Evolutionary conservation across 2,329 filamentous ascomycete genomes (phyloP).

Genomic region (Pseudocercospora macadamiae): DNA sequence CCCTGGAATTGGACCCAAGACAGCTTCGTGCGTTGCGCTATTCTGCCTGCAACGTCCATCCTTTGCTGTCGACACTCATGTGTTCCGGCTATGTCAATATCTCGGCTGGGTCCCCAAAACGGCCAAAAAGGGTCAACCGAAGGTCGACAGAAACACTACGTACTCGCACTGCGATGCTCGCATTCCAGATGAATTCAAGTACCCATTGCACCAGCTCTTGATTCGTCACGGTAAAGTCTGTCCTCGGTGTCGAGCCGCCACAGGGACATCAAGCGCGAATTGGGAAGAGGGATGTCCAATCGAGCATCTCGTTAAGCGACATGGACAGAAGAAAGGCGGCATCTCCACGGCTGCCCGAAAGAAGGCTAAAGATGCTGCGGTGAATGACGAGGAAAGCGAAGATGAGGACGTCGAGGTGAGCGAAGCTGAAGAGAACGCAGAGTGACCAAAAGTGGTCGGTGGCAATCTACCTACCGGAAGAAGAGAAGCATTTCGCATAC

Average conservation of each 20-base stretch:
- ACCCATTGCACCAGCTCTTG: conserved; percentile 63
- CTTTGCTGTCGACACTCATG: conserved; percentile 69
- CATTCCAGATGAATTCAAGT: conserved; percentile 65
- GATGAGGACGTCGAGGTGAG: conserved; percentile 65
- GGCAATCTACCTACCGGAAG: too few relatives aligned
- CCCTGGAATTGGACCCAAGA: conserved; percentile 68
- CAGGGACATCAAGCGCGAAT: conserved; percentile 60
- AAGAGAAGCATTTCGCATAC: too few relatives aligned
- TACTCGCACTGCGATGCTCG: conserved; percentile 64
- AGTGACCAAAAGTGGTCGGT: too few relatives aligned
- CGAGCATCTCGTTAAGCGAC: conserved; percentile 63
- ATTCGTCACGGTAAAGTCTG: conserved; percentile 66
- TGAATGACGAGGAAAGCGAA: conserved; percentile 79
- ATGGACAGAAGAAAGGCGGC: conserved; percentile 57
- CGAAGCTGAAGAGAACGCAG: conserved; percentile 21
- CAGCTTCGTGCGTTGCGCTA: conserved; percentile 65
- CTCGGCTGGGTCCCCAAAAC: conserved; percentile 62
- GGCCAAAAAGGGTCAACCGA: conserved; percentile 47
- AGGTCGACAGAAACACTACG: conserved; percentile 54
- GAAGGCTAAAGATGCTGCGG: conserved; percentile 67
- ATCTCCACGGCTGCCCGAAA: conserved; percentile 31
- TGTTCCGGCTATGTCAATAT: conserved; percentile 65
- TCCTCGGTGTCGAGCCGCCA: conserved; percentile 63
- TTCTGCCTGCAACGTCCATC: conserved; percentile 66
- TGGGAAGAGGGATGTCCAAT: conserved; percentile 69